These are phyloP conservation scores for Lecanicillium sp. DNA, from an alignment of 2,329 filamentous ascomycete species.

Conservation along the genomic window DNA sequence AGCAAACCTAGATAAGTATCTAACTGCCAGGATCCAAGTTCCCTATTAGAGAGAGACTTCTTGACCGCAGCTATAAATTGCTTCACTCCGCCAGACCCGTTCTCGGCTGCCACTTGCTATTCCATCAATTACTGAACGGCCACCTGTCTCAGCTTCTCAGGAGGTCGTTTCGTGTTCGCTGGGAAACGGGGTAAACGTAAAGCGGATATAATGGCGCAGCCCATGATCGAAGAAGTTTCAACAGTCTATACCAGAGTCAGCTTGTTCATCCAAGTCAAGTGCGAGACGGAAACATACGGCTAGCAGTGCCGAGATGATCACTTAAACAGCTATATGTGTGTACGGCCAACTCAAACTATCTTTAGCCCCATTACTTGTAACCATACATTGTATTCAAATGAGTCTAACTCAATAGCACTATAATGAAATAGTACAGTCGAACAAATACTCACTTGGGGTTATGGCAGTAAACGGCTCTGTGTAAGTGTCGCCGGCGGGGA, in stretches of 20 bases:
- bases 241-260: slow-evolving; percentile 30
- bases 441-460: too few species aligned
- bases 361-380: too few species aligned
- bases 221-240: slow-evolving; percentile 56
- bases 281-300: too few species aligned
- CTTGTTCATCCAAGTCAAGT: background rate
- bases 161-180: slow-evolving; percentile 59
- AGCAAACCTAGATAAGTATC: too few species aligned
- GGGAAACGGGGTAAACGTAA: slow-evolving; percentile 72
- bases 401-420: too few species aligned
- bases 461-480: too few species aligned
- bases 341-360: too few species aligned
- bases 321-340: slow-evolving; percentile 48
- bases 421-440: too few species aligned
- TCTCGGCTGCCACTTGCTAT: slow-evolving; percentile 58
- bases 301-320: background rate
- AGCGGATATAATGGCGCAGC: slow-evolving; percentile 55
- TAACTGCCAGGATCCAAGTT: slow-evolving; percentile 29
- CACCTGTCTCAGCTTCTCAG: slow-evolving; percentile 52
- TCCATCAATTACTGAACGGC: slow-evolving; percentile 56
- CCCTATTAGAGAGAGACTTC: slow-evolving; percentile 27
- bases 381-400: too few species aligned
- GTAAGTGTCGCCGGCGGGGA: too few species aligned
- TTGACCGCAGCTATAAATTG: slow-evolving; percentile 53
- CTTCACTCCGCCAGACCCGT: slow-evolving; percentile 61